A percentile compares a stretch with the other conserved stretches of the same genome.
These are phyloP conservation scores for Pseudogymnoascus sp. DNA, from an alignment of 2,329 filamentous ascomycete species.

Conservation along the genomic window DNA sequence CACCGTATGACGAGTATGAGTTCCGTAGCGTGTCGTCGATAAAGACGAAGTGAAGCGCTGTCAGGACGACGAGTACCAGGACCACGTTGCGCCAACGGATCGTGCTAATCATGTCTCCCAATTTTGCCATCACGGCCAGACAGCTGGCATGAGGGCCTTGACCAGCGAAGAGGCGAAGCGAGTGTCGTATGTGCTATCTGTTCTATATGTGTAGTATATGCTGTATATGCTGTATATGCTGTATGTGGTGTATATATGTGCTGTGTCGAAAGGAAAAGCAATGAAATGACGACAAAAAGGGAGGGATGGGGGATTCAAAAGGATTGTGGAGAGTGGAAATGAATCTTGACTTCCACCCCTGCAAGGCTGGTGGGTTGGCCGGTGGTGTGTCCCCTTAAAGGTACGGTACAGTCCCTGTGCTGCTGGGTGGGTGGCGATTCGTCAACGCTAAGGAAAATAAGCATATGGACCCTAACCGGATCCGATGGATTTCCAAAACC, in stretches of 20 bases:
- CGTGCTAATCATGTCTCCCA: slow-evolving; percentile 3
- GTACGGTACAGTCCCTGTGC: neutral
- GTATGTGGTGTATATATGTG: neutral
- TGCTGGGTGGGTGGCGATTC: neutral
- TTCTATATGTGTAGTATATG: neutral
- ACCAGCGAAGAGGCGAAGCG: neutral
- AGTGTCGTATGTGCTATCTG: neutral
- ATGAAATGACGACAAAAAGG: neutral
- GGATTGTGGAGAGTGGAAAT: neutral
- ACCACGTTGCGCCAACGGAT: slow-evolving; percentile 5
- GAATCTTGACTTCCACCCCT: neutral
- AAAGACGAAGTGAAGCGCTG: slow-evolving; percentile 3
- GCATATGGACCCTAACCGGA: neutral
- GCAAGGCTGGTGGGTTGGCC: neutral
- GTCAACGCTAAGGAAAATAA: neutral
- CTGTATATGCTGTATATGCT: neutral
- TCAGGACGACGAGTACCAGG: neutral
- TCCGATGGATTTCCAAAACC: neutral
- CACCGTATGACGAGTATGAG: neutral
- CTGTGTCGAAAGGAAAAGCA: neutral
- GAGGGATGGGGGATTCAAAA: neutral
- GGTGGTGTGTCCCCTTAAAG: neutral
- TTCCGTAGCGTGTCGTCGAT: slow-evolving; percentile 5
- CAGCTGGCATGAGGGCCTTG: neutral
- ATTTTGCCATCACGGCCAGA: neutral